phyloP scores from a whole-genome alignment of 345 rosid genomes.

The Passiflora organensis region DNA sequence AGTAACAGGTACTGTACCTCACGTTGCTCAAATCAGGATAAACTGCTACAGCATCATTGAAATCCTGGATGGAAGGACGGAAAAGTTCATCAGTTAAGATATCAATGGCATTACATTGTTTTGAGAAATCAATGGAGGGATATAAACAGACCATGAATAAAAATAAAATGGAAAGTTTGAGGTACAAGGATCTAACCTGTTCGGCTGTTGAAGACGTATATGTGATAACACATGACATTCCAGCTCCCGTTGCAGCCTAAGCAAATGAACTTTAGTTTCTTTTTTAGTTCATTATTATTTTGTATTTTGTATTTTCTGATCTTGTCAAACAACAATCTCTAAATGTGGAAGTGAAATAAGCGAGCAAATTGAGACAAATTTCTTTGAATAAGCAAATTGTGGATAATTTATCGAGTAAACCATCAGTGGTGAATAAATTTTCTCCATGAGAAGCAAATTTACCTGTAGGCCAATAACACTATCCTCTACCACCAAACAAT shows the following conservation, averaged over 20 bases:
- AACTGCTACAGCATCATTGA: slow-evolving; percentile 61
- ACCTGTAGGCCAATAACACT: slow-evolving; percentile 93
- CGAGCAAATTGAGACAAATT: not conserved
- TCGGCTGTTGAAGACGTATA: slow-evolving; percentile 86
- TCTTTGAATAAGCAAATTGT: not conserved
- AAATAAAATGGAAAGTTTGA: not conserved
- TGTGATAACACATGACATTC: slow-evolving; percentile 81
- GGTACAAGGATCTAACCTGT: slow-evolving; percentile 46
- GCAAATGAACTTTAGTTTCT: slow-evolving; percentile 10
- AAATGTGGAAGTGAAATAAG: no score
- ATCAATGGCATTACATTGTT: not conserved
- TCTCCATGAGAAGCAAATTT: not conserved
- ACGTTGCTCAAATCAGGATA: slow-evolving; percentile 78
- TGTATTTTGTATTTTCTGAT: no score
- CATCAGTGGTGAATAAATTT: no score
- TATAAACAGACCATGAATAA: not conserved
- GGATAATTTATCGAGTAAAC: no score
- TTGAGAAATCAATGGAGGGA: not conserved
- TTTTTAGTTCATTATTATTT: not conserved
- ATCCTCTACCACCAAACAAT: slow-evolving; percentile 91
- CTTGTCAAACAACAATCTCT: no score
- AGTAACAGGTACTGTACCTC: slow-evolving; percentile 31
- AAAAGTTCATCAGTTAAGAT: slow-evolving; percentile 1
- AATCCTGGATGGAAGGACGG: slow-evolving; percentile 64
- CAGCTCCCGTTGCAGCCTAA: slow-evolving; percentile 85